A percentile compares a stretch with the other conserved stretches of the same genome.
Conservation (phyloP, 139 green algal species). For the Tetradesmus obliquus region DNA sequence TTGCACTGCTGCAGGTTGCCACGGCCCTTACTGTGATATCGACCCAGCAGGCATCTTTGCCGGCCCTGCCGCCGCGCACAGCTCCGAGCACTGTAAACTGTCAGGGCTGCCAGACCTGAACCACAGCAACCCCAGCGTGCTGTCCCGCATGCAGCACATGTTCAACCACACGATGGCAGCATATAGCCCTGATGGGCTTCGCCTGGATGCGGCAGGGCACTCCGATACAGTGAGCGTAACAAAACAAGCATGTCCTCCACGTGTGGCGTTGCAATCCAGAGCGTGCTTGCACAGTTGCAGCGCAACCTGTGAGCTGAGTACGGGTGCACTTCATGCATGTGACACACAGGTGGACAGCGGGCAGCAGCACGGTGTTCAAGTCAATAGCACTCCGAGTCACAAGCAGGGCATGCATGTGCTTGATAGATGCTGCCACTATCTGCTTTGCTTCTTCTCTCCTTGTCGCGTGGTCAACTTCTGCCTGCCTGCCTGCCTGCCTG, state of each 20-base stretch:
- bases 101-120: constrained; percentile 53
- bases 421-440: neutral
- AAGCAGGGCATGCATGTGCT: too few relatives aligned
- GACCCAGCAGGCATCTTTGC: neutral
- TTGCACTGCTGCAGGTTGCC: too few relatives aligned
- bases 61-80: neutral
- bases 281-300: neutral
- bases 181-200: neutral
- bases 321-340: too few relatives aligned
- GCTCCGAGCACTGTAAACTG: constrained; percentile 43
- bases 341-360: too few relatives aligned
- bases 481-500: neutral
- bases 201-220: neutral
- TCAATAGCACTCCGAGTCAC: too few relatives aligned
- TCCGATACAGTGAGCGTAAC: too few relatives aligned
- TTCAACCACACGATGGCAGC: neutral
- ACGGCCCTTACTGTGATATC: neutral
- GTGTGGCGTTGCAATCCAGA: neutral
- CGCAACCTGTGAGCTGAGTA: neutral
- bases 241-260: too few relatives aligned
- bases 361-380: too few relatives aligned
- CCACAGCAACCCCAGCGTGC: too few relatives aligned
- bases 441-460: neutral
- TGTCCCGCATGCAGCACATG: neutral
- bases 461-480: neutral